Evolutionary conservation across 2,329 filamentous ascomycete genomes (phyloP).

Genomic region (Dactylellina sp.): DNA sequence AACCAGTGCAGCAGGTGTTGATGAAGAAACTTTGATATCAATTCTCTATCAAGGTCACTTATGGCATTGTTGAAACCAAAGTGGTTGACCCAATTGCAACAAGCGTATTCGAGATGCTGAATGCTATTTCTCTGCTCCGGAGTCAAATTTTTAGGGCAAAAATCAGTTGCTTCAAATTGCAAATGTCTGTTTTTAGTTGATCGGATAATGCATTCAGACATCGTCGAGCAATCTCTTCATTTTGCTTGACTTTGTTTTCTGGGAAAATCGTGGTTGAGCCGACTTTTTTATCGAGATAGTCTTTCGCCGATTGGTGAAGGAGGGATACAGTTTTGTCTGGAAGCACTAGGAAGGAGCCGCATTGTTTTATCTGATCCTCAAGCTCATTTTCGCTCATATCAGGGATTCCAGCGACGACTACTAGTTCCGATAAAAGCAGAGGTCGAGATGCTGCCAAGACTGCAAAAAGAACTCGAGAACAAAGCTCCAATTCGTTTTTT

Average conservation of each 20-base stretch:
- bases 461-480: slow-evolving; percentile 9
- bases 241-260: not conserved
- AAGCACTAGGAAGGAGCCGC: slow-evolving; percentile 16
- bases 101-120: slow-evolving; percentile 28
- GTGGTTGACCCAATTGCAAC: slow-evolving; percentile 31
- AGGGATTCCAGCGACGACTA: not conserved
- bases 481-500: not conserved
- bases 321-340: slow-evolving; percentile 9
- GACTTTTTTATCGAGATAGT: slow-evolving; percentile 8
- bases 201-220: not conserved
- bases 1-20: slow-evolving; percentile 15
- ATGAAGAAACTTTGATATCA: slow-evolving; percentile 2
- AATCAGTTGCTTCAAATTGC: slow-evolving; percentile 2
- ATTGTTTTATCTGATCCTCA: slow-evolving; percentile 8
- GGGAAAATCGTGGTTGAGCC: not conserved
- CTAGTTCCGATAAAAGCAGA: slow-evolving; percentile 17
- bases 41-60: not conserved
- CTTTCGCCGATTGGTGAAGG: slow-evolving; percentile 32
- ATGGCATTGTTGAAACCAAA: not conserved
- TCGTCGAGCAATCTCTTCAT: not conserved
- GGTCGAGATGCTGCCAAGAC: slow-evolving; percentile 1
- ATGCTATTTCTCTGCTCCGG: slow-evolving; percentile 6
- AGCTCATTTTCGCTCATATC: not conserved
- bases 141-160: too few relatives aligned
- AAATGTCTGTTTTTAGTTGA: slow-evolving; percentile 6